Conservation (phyloP, 2,329 filamentous ascomycete species). For the Fusarium sp. region DNA sequence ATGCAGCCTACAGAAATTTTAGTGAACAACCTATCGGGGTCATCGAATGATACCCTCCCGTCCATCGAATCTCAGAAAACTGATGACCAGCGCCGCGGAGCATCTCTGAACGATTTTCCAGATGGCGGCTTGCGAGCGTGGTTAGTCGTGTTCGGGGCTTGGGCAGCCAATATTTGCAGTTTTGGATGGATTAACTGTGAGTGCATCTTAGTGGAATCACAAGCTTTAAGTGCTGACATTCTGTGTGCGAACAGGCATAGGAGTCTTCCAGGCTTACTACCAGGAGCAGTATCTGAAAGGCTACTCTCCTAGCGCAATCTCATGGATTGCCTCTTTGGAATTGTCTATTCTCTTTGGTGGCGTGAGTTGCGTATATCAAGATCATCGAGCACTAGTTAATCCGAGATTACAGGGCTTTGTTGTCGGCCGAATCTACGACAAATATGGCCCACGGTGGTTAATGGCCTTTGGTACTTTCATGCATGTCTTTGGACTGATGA, state of each 20-base stretch:
- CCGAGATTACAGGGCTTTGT: constrained; percentile 60
- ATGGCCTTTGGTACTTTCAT: constrained; percentile 64
- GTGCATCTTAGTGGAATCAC: too few relatives aligned
- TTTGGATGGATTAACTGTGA: constrained; percentile 2
- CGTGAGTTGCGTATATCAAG: background rate
- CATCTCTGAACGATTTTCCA: background rate
- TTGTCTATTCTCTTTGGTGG: background rate
- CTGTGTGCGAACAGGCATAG: background rate
- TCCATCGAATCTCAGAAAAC: background rate
- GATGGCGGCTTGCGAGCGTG: background rate
- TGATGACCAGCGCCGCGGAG: background rate
- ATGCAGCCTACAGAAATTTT: background rate
- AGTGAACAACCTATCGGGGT: background rate
- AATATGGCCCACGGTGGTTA: constrained; percentile 70
- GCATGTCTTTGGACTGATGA: constrained; percentile 73
- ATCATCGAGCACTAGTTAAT: background rate
- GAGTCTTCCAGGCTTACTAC: background rate
- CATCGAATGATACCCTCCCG: background rate
- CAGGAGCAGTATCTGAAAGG: background rate
- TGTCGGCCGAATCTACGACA: constrained; percentile 72
- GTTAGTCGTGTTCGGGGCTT: background rate
- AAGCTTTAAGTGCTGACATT: background rate
- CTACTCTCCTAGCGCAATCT: background rate
- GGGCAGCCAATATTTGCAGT: background rate
- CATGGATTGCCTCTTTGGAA: constrained; percentile 1